These are phyloP conservation scores for Aspergillus hiratsukae DNA, from an alignment of 2,329 filamentous ascomycete genomes.

Conservation along the genomic window DNA sequence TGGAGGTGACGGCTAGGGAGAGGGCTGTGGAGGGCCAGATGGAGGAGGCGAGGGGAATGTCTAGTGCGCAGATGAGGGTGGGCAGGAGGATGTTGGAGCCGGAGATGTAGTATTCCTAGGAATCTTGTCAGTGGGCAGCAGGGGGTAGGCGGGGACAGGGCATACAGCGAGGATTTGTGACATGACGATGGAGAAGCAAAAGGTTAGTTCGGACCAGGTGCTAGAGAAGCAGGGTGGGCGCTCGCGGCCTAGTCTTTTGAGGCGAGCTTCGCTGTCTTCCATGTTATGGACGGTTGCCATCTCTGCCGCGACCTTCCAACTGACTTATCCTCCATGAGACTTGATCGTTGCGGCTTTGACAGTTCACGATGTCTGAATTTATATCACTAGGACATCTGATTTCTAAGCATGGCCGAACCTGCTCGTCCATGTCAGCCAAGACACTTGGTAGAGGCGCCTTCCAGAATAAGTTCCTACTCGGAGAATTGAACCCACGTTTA, in stretches of 20 bases:
- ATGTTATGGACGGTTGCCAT: slow-evolving; percentile 5
- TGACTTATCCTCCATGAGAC: not conserved
- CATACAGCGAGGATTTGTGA: slow-evolving; percentile 59
- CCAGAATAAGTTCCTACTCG: not conserved
- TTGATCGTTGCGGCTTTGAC: no score
- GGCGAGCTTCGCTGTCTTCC: slow-evolving; percentile 6
- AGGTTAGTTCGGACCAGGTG: slow-evolving; percentile 55
- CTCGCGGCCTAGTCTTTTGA: slow-evolving; percentile 60
- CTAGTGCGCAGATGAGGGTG: slow-evolving; percentile 55
- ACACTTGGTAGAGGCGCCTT: not conserved
- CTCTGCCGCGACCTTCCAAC: not conserved
- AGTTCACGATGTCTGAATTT: no score
- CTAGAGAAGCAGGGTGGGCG: slow-evolving; percentile 55
- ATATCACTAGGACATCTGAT: not conserved
- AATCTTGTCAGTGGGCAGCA: not conserved
- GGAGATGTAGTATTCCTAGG: slow-evolving; percentile 68
- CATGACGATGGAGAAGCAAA: slow-evolving; percentile 58
- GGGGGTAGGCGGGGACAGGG: not conserved
- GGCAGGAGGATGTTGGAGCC: slow-evolving; percentile 70
- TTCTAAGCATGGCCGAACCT: not conserved
- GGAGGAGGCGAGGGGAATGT: slow-evolving; percentile 62
- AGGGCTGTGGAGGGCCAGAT: slow-evolving; percentile 53
- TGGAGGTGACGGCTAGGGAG: slow-evolving; percentile 46
- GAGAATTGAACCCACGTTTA: not conserved
- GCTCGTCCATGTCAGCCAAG: not conserved